phyloP scores from a whole-genome alignment of 805 yeast genomes.

The Myxozyma nipponensis region DNA sequence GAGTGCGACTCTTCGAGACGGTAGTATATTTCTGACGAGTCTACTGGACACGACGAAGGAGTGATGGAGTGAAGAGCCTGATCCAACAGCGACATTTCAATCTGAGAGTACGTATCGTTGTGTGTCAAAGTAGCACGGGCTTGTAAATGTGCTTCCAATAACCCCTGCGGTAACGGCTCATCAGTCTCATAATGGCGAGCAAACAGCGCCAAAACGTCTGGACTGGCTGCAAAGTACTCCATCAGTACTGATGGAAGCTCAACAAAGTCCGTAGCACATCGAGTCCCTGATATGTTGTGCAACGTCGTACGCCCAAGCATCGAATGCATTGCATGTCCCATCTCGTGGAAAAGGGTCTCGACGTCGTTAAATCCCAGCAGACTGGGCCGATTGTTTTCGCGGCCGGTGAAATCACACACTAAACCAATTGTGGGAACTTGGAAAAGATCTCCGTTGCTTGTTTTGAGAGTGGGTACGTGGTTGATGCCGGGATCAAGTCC shows the following conservation, averaged over 20 bases:
- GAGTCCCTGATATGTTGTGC: slow-evolving; percentile 90
- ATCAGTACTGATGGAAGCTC: slow-evolving; percentile 94
- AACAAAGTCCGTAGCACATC: slow-evolving; percentile 95
- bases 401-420: slow-evolving; percentile 69
- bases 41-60: slow-evolving; percentile 39
- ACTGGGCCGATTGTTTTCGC: slow-evolving; percentile 46
- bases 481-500: slow-evolving; percentile 34
- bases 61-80: slow-evolving; percentile 62
- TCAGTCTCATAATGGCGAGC: slow-evolving; percentile 71
- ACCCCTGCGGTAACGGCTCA: slow-evolving; percentile 50
- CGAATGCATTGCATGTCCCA: slow-evolving; percentile 99
- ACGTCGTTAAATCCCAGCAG: slow-evolving; percentile 71
- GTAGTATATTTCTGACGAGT: slow-evolving; percentile 63
- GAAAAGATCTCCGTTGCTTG: slow-evolving; percentile 45
- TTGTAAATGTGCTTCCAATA: slow-evolving; percentile 50
- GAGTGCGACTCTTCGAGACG: slow-evolving; percentile 54
- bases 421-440: slow-evolving; percentile 89
- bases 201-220: slow-evolving; percentile 65
- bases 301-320: slow-evolving; percentile 88
- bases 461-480: slow-evolving; percentile 24
- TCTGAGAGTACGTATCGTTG: slow-evolving; percentile 80
- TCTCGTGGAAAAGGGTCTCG: slow-evolving; percentile 93
- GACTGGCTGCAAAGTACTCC: slow-evolving; percentile 87
- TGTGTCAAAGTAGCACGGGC: slow-evolving; percentile 54
- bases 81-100: slow-evolving; percentile 85